Conservation (phyloP, 495 filamentous ascomycete genomes). For the Tirmania nivea region DNA sequence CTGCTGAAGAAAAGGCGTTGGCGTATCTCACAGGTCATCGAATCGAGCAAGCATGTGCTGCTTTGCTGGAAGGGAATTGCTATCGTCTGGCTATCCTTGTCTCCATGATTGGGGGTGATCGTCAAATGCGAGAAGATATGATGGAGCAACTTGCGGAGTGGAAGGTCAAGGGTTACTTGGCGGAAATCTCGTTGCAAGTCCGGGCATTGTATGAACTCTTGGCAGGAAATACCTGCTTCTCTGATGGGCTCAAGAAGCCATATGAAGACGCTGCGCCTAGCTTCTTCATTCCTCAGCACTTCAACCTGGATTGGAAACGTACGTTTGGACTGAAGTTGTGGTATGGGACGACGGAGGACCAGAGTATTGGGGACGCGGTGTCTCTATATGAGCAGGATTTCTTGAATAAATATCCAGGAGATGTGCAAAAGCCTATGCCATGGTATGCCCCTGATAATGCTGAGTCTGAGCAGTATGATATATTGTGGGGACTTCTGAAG, state of each 20-base stretch:
- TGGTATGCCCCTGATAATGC: conserved; percentile 9
- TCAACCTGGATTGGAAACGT: conserved; percentile 76
- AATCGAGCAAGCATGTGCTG: conserved; percentile 57
- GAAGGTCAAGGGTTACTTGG: conserved; percentile 54
- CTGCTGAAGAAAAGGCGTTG: conserved; percentile 63
- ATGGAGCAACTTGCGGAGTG: conserved; percentile 59
- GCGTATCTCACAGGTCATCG: conserved; percentile 55
- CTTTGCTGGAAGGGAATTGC: conserved; percentile 47
- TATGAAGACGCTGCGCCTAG: conserved; percentile 53
- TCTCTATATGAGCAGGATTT: conserved; percentile 47
- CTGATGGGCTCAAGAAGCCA: conserved; percentile 48
- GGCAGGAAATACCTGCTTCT: conserved; percentile 61
- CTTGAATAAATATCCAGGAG: conserved; percentile 11
- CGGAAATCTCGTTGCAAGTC: conserved; percentile 68
- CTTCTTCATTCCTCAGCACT: conserved; percentile 59
- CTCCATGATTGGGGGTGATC: conserved; percentile 52
- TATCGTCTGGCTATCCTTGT: conserved; percentile 66
- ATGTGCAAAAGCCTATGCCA: conserved; percentile 9
- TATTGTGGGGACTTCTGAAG: conserved; percentile 69
- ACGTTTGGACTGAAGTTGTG: conserved; percentile 77
- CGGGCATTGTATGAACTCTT: conserved; percentile 77
- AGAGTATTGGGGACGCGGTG: conserved; percentile 48
- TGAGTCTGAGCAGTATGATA: conserved; percentile 41
- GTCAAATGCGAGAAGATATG: conserved; percentile 42
- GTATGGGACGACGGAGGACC: conserved; percentile 49